phyloP scores from a whole-genome alignment of 257 asterid genomes.

The Capsicum baccatum region DNA sequence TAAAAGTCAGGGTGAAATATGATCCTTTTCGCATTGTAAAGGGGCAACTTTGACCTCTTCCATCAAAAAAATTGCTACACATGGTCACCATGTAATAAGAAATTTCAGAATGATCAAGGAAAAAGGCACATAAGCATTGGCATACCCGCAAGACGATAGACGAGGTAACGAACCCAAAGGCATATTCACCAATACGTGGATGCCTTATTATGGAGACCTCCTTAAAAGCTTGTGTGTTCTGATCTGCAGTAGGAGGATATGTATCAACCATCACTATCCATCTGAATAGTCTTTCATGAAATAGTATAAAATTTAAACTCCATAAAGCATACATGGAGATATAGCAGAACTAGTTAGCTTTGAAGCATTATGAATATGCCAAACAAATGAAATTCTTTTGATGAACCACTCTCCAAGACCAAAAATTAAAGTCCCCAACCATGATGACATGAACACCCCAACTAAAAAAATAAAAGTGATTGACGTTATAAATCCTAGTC shows the following conservation, averaged over 20 bases:
- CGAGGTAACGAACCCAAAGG: slow-evolving; percentile 63
- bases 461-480: slow-evolving; percentile 52
- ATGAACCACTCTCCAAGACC: slow-evolving; percentile 55
- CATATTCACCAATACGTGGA: slow-evolving; percentile 69
- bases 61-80: background rate
- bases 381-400: slow-evolving; percentile 53
- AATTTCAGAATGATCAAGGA: background rate
- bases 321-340: slow-evolving; percentile 50
- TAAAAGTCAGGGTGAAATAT: background rate
- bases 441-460: slow-evolving; percentile 58
- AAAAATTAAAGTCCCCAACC: slow-evolving; percentile 53
- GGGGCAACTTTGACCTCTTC: background rate
- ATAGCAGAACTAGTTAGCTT: slow-evolving; percentile 57
- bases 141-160: slow-evolving; percentile 53
- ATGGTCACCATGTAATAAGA: background rate
- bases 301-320: background rate
- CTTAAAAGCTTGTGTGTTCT: slow-evolving; percentile 57
- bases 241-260: slow-evolving; percentile 44
- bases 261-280: background rate
- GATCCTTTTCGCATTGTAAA: background rate
- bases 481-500: slow-evolving; percentile 55
- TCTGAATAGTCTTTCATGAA: background rate
- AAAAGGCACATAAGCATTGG: background rate
- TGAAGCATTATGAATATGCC: slow-evolving; percentile 52
- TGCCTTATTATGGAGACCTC: slow-evolving; percentile 64